Base-by-base conservation (phyloP, 345 rosid species). In the Luvunga scandens region DNA sequence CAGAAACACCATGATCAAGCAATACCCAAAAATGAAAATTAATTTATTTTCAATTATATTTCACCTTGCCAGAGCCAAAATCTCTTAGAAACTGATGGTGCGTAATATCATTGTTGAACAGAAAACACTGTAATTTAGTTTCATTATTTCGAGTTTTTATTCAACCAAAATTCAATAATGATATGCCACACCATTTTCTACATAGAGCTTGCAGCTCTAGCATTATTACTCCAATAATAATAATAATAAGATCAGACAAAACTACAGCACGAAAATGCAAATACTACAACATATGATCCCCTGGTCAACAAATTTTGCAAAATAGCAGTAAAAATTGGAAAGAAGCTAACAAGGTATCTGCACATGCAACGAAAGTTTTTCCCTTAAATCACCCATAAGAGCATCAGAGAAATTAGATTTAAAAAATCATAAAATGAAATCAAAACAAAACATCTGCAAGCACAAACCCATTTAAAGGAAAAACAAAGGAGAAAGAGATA, bases 401-500 rank as follows among this genome's bases (percentile, higher is more conserved):
- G 24, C 30, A 22, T 8, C 42, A 30, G 22, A 53, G 18, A 55
- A 22, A n/a, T 10, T 31, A 33, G 50, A 6, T 72, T 24, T 2
- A 42, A 69, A 42, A 9, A 39, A 67, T 10, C 25, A 39, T 5
- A 12, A 39, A 12, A 27, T 19, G 62, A 53, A 59, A 72, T 22
- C 64, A 71, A 71, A 71, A 12, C 31, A 56, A 72, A 56, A 70
- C 14, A 16, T 56, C 72, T n/a, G n/a, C n/a, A n/a, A n/a, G n/a
- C n/a, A n/a, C n/a, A n/a, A n/a, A n/a, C n/a, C n/a, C n/a, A n/a
- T n/a, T n/a, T n/a, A n/a, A n/a, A n/a, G n/a, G n/a, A n/a, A n/a
- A n/a, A 9, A 45, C 3, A 45, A 42, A 66, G 9, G 33, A 73
- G 25, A 39, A 61, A 61, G 9, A 55, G 33, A 50, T 9, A 31